Evolutionary conservation across 352 stramenopile species (phyloP).

Genomic region (Halophytophthora batemanensis): DNA sequence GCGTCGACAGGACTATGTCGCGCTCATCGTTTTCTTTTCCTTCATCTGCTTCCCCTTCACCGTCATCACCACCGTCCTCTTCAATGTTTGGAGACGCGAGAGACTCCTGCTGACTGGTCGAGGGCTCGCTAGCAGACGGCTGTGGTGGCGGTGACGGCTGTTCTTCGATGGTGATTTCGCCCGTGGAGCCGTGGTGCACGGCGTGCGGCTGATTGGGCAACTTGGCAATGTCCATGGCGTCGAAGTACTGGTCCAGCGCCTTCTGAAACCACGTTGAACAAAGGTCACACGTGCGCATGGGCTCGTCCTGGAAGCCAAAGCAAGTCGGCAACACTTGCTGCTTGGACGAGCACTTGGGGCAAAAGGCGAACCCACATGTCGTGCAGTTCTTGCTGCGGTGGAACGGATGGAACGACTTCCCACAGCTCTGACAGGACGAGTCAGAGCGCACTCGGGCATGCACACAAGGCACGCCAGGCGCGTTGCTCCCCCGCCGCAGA

Average conservation of each 20-base stretch:
- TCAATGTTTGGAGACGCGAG: conserved; percentile 19
- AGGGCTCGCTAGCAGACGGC: conserved; percentile 13
- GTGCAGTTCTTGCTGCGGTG: conserved; percentile 60
- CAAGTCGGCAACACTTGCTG: conserved; percentile 48
- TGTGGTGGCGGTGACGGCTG: conserved; percentile 9
- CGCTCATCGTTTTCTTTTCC: conserved; percentile 22
- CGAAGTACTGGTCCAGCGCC: conserved; percentile 64
- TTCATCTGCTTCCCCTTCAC: conserved; percentile 11
- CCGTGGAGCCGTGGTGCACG: conserved; percentile 7
- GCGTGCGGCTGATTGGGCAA: conserved; percentile 10
- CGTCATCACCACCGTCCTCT: conserved; percentile 12
- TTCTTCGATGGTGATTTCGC: conserved; percentile 22
- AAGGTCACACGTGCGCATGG: conserved; percentile 53
- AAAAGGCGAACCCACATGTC: conserved; percentile 59
- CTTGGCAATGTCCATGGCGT: conserved; percentile 45
- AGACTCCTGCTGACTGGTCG: conserved; percentile 10
- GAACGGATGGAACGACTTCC: conserved; percentile 69
- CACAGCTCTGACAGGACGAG: conserved; percentile 45
- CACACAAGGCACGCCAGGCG: conserved; percentile 37
- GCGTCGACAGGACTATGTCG: conserved; percentile 6
- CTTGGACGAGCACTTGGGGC: conserved; percentile 58
- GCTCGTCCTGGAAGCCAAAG: conserved; percentile 54
- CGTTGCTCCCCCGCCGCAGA: conserved; percentile 6
- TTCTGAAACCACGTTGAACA: conserved; percentile 68
- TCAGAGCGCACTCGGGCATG: conserved; percentile 30